Evolutionary conservation across 805 yeast genomes (phyloP).

Genomic region (Ascoidea asiatica): DNA sequence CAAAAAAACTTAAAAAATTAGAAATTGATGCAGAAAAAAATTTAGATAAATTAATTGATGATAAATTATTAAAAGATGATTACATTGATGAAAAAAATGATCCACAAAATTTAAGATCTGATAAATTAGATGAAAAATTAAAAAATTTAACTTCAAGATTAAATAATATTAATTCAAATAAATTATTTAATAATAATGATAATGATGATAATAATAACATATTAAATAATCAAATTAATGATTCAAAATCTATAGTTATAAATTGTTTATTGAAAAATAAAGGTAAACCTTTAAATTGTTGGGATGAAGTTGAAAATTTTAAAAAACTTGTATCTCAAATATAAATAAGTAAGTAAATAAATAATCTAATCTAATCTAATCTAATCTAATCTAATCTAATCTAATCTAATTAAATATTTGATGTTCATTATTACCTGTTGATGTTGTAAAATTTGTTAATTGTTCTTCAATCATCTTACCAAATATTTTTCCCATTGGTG

Average conservation of each 20-base stretch:
- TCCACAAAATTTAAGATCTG: conserved; percentile 18
- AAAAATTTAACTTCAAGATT: conserved; percentile 21
- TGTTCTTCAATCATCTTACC: conserved; percentile 19
- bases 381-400: no score
- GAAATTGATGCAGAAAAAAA: conserved; percentile 36
- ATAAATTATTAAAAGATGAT: conserved; percentile 23
- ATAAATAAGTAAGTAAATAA: background rate
- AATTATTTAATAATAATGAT: conserved; percentile 12
- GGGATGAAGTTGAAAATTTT: conserved; percentile 66
- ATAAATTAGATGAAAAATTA: conserved; percentile 27
- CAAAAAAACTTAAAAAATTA: conserved; percentile 38
- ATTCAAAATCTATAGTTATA: conserved; percentile 36
- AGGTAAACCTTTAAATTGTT: conserved; percentile 63
- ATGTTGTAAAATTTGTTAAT: conserved; percentile 9
- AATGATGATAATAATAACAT: no score
- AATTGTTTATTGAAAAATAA: conserved; percentile 49
- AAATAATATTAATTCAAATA: conserved; percentile 16
- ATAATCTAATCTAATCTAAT: background rate
- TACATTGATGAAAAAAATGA: no score
- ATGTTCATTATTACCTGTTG: conserved; percentile 9
- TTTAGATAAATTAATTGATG: conserved; percentile 36
- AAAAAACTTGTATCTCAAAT: conserved; percentile 31
- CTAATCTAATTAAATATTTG: conserved; percentile 3
- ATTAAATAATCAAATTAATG: conserved; percentile 27
- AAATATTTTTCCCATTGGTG: conserved; percentile 38